Evolutionary conservation across 306 rosid species (phyloP).

Genomic region (Dryas drummondii): DNA sequence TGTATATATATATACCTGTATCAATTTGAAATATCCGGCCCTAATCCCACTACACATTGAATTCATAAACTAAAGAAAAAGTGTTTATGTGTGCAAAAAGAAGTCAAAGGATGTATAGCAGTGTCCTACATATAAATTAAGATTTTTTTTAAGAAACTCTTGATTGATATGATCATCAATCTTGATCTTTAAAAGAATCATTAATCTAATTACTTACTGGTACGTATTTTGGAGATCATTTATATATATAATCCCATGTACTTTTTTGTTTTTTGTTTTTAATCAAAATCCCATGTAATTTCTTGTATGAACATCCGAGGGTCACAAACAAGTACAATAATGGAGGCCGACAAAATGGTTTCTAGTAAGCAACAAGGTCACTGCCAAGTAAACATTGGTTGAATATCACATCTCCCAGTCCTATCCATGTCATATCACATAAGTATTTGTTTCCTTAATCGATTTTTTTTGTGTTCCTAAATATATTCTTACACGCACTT

Average conservation of each 20-base stretch:
- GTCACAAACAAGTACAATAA: neutral
- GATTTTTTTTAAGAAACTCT: neutral
- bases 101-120: neutral
- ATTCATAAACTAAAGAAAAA: neutral
- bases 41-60: neutral
- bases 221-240: neutral
- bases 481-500: no score
- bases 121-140: no score
- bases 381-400: neutral
- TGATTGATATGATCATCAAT: neutral
- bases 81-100: neutral
- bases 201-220: neutral
- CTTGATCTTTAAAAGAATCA: neutral
- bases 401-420: constrained; percentile 19
- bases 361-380: constrained; percentile 3
- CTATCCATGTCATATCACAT: constrained; percentile 14
- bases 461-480: no score
- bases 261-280: no score
- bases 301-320: neutral
- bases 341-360: constrained; percentile 1
- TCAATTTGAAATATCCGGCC: neutral
- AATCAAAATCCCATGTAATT: neutral
- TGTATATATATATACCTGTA: no score
- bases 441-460: no score
- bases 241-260: neutral